phyloP scores from a whole-genome alignment of 805 yeast genomes.

The Wickerhamiella sergipiensis region DNA sequence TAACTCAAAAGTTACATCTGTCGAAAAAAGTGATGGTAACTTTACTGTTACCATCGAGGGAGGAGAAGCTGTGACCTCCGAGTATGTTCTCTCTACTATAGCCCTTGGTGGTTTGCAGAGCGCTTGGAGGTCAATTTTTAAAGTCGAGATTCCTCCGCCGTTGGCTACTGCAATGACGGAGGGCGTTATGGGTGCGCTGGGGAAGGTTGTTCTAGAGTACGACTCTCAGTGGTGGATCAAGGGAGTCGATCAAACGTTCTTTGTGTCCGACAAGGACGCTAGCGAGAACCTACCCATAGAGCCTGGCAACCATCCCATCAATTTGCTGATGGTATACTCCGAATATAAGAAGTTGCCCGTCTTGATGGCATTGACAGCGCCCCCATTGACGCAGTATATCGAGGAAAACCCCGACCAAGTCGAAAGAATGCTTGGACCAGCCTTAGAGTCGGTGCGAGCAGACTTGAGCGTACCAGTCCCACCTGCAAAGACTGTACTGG shows the following conservation, averaged over 20 bases:
- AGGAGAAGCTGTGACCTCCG: constrained; percentile 12
- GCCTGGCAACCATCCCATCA: constrained; percentile 47
- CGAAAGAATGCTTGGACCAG: constrained; percentile 47
- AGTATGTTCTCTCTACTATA: constrained; percentile 56
- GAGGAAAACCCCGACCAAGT: constrained; percentile 38
- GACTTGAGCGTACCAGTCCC: constrained; percentile 22
- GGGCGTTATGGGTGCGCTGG: constrained; percentile 53
- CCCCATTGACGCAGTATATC: constrained; percentile 52
- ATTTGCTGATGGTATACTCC: constrained; percentile 46
- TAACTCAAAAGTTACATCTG: constrained; percentile 30
- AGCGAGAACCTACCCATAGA: constrained; percentile 8
- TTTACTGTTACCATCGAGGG: constrained; percentile 13
- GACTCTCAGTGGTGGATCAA: constrained; percentile 47
- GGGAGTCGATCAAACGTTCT: constrained; percentile 33
- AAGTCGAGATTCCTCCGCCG: constrained; percentile 26
- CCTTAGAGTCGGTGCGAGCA: constrained; percentile 21
- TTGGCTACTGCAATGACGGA: constrained; percentile 30
- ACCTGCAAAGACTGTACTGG: constrained; percentile 28
- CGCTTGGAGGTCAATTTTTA: constrained; percentile 1
- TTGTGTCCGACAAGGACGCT: constrained; percentile 27
- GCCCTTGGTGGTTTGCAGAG: constrained; percentile 57
- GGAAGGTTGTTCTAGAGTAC: constrained; percentile 62
- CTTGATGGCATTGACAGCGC: constrained; percentile 54
- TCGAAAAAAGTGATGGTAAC: constrained; percentile 17
- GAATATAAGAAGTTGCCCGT: constrained; percentile 33